Base-by-base conservation (phyloP, 805 yeast genomes). In the Candida dajiaensis region DNA sequence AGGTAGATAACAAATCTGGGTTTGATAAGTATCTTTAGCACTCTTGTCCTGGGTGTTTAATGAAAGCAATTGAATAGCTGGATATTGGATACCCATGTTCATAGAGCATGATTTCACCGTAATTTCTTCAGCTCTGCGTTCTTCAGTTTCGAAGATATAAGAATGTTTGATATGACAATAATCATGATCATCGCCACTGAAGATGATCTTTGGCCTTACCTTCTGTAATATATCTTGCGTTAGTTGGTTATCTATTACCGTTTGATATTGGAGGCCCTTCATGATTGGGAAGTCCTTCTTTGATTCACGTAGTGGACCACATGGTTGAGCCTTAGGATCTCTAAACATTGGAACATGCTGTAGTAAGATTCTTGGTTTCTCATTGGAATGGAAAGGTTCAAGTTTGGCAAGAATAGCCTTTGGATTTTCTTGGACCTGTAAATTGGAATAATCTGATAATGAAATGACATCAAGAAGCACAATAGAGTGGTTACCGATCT, bases 111-210 rank as follows among this genome's bases (percentile, higher is more conserved):
- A 80, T 64, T 94, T 94, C 25, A 90, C 89, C 0, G 97, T 88
- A 52, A 85, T 80, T 62, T 94, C 99, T 43, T 82, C 83, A 3
- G 79, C 72, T 3, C 52, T 56, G 35, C 53, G 50, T 0, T 51
- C 47, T 1, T 60, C 63, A 0, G 52, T 52, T 48, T 67, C 60
- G 11, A 52, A 36, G 11, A 38, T 29, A 45, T 58, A 62, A 2
- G 54, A 45, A 61, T 92, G 97, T 19, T 68, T 66, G 26, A 84
- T 74, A 53, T 85, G 88, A 63, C 99, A 94, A 56, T 88, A 89
- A 63, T 94, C 99, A 67, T 94, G 99, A 63, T 94, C 99, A 63
- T 94, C 99, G 1, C 99, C 99, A 6, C 95, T 80, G 59, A 89
- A 87, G 4, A 86, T 73, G 11, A 82, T 64, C 15, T 71, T 71